Conservation (phyloP, 371 early-diverging fungal species). For the Rhizopus sp. region DNA sequence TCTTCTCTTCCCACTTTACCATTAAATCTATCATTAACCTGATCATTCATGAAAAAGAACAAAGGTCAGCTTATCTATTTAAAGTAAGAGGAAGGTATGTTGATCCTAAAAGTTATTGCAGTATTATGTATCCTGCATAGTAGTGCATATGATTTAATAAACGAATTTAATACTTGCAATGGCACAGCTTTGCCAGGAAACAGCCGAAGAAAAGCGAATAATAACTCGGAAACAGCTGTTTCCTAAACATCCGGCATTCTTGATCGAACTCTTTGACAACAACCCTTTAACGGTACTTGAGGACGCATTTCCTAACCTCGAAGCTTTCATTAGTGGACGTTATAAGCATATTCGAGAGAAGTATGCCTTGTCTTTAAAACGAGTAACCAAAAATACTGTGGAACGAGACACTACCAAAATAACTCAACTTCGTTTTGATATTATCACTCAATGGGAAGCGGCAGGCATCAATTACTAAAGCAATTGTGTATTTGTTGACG, state of each 20-base stretch:
- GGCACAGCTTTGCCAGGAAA: slow-evolving; percentile 21
- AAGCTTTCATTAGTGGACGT: slow-evolving; percentile 12
- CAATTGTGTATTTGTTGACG: slow-evolving; percentile 19
- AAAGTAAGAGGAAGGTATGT: slow-evolving; percentile 14
- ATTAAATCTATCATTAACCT: slow-evolving; percentile 15
- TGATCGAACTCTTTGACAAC: slow-evolving; percentile 17
- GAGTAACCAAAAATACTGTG: slow-evolving; percentile 17
- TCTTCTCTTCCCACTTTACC: slow-evolving; percentile 12
- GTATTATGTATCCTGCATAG: slow-evolving; percentile 13
- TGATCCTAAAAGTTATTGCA: slow-evolving; percentile 16
- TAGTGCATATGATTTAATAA: slow-evolving; percentile 22
- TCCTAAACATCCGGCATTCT: slow-evolving; percentile 15
- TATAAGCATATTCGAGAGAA: slow-evolving; percentile 18
- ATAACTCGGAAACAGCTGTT: slow-evolving; percentile 16
- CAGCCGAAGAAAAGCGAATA: slow-evolving; percentile 17
- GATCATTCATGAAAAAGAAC: slow-evolving; percentile 16
- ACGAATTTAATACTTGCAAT: slow-evolving; percentile 15
- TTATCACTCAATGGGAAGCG: slow-evolving; percentile 16
- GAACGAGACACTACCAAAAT: slow-evolving; percentile 8
- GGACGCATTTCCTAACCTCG: slow-evolving; percentile 12
- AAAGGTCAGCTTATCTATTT: slow-evolving; percentile 7
- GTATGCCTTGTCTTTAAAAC: slow-evolving; percentile 18
- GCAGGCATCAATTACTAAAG: slow-evolving; percentile 15
- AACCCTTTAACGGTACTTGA: slow-evolving; percentile 16
- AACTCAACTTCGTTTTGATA: slow-evolving; percentile 14